Percentiles rank a stretch among this genome's conserved stretches.
These are phyloP conservation scores for Oxyria digyna DNA, from an alignment of 148 eudicot genomes.

Conservation along the genomic window DNA sequence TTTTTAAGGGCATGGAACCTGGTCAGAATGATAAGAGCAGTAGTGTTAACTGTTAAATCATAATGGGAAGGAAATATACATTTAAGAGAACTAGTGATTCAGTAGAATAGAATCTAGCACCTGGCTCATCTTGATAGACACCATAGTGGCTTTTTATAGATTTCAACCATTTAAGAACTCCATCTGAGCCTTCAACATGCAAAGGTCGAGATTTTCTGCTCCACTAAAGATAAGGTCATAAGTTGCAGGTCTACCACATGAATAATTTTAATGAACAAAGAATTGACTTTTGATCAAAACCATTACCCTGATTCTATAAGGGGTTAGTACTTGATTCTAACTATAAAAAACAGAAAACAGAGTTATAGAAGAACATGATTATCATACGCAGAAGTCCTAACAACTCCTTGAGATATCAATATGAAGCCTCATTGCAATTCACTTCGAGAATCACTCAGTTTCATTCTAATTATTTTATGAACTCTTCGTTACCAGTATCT, in stretches of 20 bases:
- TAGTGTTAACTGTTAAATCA: background rate
- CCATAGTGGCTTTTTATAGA: slow-evolving; percentile 22
- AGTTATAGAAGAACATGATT: background rate
- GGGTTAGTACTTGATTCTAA: background rate
- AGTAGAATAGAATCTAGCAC: slow-evolving; percentile 17
- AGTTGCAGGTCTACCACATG: background rate
- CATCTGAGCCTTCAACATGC: slow-evolving; percentile 57
- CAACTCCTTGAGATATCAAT: background rate
- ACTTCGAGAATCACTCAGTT: background rate
- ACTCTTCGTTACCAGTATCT: background rate
- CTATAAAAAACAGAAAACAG: background rate
- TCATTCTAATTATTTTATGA: background rate
- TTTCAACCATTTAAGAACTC: slow-evolving; percentile 57
- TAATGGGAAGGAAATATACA: background rate
- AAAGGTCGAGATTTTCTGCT: slow-evolving; percentile 59
- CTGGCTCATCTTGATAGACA: slow-evolving; percentile 29
- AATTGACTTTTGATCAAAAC: background rate
- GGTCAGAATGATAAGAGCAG: slow-evolving; percentile 8
- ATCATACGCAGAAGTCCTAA: background rate
- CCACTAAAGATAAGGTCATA: slow-evolving; percentile 39
- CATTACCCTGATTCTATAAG: background rate
- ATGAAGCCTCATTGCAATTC: background rate
- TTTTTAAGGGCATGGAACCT: slow-evolving; percentile 32
- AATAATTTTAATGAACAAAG: background rate
- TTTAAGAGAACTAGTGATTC: background rate